A percentile compares a stretch with the other conserved stretches of the same genome.
Evolutionary conservation across 495 filamentous ascomycete genomes (phyloP).

Genomic region (Niebla homalea): DNA sequence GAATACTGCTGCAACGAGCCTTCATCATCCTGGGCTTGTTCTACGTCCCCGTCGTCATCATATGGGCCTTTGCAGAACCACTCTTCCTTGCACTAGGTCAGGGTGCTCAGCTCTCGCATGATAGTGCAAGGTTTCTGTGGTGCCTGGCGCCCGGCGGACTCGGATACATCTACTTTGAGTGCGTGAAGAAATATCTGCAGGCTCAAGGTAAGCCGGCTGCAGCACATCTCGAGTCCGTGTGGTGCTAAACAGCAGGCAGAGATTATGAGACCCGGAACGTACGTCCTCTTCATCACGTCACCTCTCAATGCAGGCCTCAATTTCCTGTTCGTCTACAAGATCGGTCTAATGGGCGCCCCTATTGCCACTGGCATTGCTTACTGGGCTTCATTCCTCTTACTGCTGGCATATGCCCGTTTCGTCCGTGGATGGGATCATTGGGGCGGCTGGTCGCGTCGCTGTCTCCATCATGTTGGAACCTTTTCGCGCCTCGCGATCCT

Average conservation of each 20-base stretch:
- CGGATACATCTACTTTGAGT: slow-evolving; percentile 85
- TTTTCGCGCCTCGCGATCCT: slow-evolving; percentile 68
- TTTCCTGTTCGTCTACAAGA: slow-evolving; percentile 61
- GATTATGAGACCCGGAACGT: slow-evolving; percentile 80
- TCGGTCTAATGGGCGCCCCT: slow-evolving; percentile 69
- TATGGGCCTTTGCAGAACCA: slow-evolving; percentile 69
- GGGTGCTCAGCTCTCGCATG: slow-evolving; percentile 59
- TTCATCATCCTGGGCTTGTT: slow-evolving; percentile 62
- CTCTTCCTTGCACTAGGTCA: slow-evolving; percentile 70
- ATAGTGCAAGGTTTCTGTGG: slow-evolving; percentile 63
- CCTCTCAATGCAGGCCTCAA: slow-evolving; percentile 67
- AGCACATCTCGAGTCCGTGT: neutral
- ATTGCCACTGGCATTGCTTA: slow-evolving; percentile 76
- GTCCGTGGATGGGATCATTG: slow-evolving; percentile 64
- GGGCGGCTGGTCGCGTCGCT: slow-evolving; percentile 63
- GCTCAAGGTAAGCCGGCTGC: slow-evolving; percentile 53
- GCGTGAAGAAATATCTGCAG: slow-evolving; percentile 85
- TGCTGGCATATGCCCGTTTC: slow-evolving; percentile 64
- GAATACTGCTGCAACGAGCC: slow-evolving; percentile 67
- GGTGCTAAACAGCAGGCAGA: slow-evolving; percentile 28
- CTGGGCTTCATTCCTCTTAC: slow-evolving; percentile 69
- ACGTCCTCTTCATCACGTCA: slow-evolving; percentile 72
- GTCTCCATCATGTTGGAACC: slow-evolving; percentile 49
- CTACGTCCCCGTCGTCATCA: slow-evolving; percentile 59
- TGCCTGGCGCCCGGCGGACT: slow-evolving; percentile 74